Evolutionary conservation across 139 green algal genomes (phyloP).

Genomic region (Tetraselmis striata): DNA sequence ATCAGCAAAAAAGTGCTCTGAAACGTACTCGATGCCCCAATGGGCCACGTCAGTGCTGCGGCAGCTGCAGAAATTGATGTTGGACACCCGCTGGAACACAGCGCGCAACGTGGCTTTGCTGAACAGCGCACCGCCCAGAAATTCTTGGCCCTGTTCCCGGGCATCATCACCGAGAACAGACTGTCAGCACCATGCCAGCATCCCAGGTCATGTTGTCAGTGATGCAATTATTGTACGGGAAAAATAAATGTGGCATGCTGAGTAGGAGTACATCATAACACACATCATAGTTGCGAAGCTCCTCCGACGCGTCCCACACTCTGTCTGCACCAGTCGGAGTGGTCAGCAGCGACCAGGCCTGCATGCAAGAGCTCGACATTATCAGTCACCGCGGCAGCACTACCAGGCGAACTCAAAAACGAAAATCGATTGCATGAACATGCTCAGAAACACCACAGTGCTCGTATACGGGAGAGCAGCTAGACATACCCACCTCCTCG

Average conservation of each 20-base stretch:
- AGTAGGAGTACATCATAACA: not conserved
- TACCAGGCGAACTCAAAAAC: no score
- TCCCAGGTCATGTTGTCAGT: not conserved
- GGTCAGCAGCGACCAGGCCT: not conserved
- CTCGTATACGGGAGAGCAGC: not conserved
- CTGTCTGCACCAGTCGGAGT: not conserved
- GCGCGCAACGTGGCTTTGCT: not conserved
- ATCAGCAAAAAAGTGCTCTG: not conserved
- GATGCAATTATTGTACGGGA: no score
- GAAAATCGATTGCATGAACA: not conserved
- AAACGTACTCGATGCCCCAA: not conserved
- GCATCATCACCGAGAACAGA: not conserved
- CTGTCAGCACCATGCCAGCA: not conserved
- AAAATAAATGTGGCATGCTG: no score
- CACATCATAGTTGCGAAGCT: not conserved
- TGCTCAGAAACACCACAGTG: not conserved
- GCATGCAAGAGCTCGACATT: no score
- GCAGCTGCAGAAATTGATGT: not conserved
- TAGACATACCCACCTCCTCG: not conserved
- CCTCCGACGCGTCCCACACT: not conserved
- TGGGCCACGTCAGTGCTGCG: not conserved
- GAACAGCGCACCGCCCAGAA: not conserved
- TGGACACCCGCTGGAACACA: not conserved
- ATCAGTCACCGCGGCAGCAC: no score
- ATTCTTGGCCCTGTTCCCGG: not conserved